Evolutionary conservation across 306 rosid genomes (phyloP), one percentile per base, ranked within the genome.

Genomic region (Pachyrhizus erosus): DNA sequence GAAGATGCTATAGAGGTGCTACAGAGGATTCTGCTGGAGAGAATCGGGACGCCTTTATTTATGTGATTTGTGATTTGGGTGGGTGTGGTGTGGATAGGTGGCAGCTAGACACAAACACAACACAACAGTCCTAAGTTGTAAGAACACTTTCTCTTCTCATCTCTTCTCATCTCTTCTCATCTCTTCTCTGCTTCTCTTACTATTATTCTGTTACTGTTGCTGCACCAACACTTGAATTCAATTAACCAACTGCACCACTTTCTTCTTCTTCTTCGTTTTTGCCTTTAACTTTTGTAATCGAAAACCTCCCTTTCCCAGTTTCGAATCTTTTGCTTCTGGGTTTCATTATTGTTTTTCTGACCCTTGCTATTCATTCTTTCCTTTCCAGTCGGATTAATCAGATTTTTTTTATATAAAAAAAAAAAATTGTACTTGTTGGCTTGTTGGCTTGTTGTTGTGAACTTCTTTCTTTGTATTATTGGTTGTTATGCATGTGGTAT

Each of bases 51-150:
- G n/a, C n/a, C 64, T 45, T 46, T 46, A 49, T 78, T 66, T 49
- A 20, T 66, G 76, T 17, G 34, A 27, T 33, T 37, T 37, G 3
- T 37, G 42, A 7, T 6, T 37, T 37, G 42, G 10, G 42, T 37
- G 42, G 75, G 85, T 82, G 61, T 74, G 18, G 80, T 42, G 81
- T 75, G 85, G 81, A 82, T 75, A 75, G 76, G 85, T 82, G 81
- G 81, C 85, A 66, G 61, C 69, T 73, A 12, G 14, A 42, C 46
- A 9, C 46, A 21, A 20, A 20, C 58, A 49, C 27, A 49, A 71
- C 51, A 31, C 39, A 54, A 21, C 40, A 42, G 20, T 54, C 52
- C 52, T 4, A 14, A 40, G 40, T 43, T 9, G 57, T 62, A 48
- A 48, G 43, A 26, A 27, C 9, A 9, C 23, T 45, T 2, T 20